phyloP scores from a whole-genome alignment of 352 stramenopile species.

The Phytophthora capsici region DNA sequence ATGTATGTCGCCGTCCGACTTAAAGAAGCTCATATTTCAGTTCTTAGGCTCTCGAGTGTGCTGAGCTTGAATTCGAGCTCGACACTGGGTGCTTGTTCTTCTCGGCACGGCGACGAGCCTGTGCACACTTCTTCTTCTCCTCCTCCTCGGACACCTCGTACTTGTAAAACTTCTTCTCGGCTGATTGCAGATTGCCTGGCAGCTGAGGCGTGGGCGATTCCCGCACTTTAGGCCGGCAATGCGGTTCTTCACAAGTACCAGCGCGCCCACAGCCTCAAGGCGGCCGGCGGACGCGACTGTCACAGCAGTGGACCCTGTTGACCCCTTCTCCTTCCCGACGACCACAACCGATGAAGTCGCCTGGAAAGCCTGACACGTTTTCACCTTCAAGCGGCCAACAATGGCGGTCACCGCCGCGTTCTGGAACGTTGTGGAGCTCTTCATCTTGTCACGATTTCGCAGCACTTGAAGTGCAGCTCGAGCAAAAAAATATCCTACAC shows the following conservation, averaged over 20 bases:
- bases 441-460: conserved; percentile 61
- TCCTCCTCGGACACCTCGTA: conserved; percentile 86
- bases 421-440: conserved; percentile 69
- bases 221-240: conserved; percentile 37
- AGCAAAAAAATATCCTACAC: too few species aligned
- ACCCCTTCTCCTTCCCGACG: conserved; percentile 66
- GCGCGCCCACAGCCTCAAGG: conserved; percentile 55
- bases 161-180: conserved; percentile 79
- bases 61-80: conserved; percentile 25
- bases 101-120: conserved; percentile 64
- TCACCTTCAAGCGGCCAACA: conserved; percentile 60
- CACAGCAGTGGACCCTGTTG: conserved; percentile 43
- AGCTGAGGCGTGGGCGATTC: conserved; percentile 33
- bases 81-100: conserved; percentile 53
- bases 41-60: too few species aligned
- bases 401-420: conserved; percentile 56
- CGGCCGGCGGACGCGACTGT: conserved; percentile 57
- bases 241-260: conserved; percentile 70
- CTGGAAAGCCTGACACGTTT: conserved; percentile 67
- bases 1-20: too few species aligned
- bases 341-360: conserved; percentile 51
- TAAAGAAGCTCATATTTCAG: too few species aligned
- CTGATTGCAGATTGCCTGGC: conserved; percentile 43
- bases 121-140: conserved; percentile 71
- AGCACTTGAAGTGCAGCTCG: too few species aligned